These are phyloP conservation scores for Hippophae tibetana DNA, from an alignment of 306 rosid species.

Conservation along the genomic window DNA sequence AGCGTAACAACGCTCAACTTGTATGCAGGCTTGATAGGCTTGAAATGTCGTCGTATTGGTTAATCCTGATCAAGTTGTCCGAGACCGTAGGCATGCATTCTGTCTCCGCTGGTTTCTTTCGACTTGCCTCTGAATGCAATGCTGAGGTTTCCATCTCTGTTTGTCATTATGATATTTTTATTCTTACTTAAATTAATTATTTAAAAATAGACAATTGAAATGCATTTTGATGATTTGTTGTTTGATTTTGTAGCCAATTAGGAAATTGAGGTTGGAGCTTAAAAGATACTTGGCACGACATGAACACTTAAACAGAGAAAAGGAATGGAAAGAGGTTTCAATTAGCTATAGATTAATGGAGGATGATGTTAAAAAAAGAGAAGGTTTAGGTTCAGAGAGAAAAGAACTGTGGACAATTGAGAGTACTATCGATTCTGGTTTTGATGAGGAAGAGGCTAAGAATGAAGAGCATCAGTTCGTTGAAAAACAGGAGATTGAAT, in stretches of 20 bases:
- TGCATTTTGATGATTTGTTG: too few species aligned
- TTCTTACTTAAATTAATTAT: neutral
- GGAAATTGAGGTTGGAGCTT: conserved; percentile 8
- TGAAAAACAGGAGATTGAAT: too few species aligned
- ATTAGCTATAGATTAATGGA: conserved; percentile 5
- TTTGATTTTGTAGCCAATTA: conserved; percentile 1
- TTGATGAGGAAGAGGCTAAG: neutral
- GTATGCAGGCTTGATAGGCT: conserved; percentile 18
- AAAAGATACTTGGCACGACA: conserved; percentile 14
- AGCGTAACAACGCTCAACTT: neutral
- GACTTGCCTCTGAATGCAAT: conserved; percentile 14
- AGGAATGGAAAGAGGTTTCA: conserved; percentile 9
- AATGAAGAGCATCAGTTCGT: neutral
- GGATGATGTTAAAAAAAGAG: neutral
- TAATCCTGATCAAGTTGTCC: conserved; percentile 11
- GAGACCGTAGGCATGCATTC: conserved; percentile 22
- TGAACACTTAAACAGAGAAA: neutral
- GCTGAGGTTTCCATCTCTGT: conserved; percentile 7
- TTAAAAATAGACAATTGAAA: too few species aligned
- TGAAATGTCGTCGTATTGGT: conserved; percentile 15
- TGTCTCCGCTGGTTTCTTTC: conserved; percentile 15
- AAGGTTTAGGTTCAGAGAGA: neutral
- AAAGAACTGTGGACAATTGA: neutral
- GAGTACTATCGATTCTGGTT: neutral
- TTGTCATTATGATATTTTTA: neutral